Percentiles rank a stretch among this genome's conserved stretches.
Evolutionary conservation across 164 flowering plant genomes (phyloP).

Genomic region (Vitis vinifera): ASM3070453v1 NC_081810.1:6105501-6106000

Average conservation of each 20-base stretch:
- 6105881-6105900: neutral
- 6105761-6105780: neutral
- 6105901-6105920: neutral
- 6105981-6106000: no score
- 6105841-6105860: neutral
- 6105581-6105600: neutral
- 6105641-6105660: neutral
- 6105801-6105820: neutral
- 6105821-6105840: neutral
- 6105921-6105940: neutral
- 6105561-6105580: constrained; percentile 11
- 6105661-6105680: no score
- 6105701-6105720: neutral
- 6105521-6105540: constrained; percentile 14
- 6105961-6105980: no score
- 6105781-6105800: neutral
- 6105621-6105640: neutral
- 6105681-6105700: neutral
- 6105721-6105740: constrained; percentile 8
- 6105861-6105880: neutral
- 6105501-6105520: constrained; percentile 17
- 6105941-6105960: no score
- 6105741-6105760: neutral
- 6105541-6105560: constrained; percentile 5
- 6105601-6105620: neutral